These are phyloP conservation scores for Globisporangium recalcitrans DNA, from an alignment of 352 stramenopile genomes.

Conservation along the genomic window DNA sequence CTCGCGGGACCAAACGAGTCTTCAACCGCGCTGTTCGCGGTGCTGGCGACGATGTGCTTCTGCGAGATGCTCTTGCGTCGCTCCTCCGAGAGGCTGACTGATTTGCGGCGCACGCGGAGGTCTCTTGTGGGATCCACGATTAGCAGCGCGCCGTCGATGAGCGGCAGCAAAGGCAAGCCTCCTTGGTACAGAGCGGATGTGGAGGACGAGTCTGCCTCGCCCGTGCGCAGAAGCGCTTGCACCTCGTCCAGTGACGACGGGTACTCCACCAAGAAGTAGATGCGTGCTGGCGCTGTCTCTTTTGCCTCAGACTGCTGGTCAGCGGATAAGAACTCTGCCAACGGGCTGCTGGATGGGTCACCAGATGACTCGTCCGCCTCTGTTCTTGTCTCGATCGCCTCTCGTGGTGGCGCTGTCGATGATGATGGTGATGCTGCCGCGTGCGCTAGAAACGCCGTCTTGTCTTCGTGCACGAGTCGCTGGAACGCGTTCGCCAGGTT, in stretches of 20 bases:
- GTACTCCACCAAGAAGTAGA: constrained; percentile 65
- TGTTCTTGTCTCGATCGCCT: not conserved
- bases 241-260: constrained; percentile 44
- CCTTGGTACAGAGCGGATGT: not conserved
- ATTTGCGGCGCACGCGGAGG: constrained; percentile 28
- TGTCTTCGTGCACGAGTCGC: constrained; percentile 37
- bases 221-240: constrained; percentile 33
- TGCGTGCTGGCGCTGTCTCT: constrained; percentile 19
- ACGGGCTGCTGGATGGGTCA: not conserved
- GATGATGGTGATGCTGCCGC: not conserved
- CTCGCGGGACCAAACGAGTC: not conserved
- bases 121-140: constrained; percentile 29
- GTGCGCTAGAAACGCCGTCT: constrained; percentile 24
- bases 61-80: constrained; percentile 28
- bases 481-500: constrained; percentile 50
- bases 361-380: not conserved
- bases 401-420: not conserved
- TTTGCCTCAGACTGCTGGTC: not conserved
- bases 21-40: not conserved
- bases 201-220: constrained; percentile 20
- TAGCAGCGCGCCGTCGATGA: constrained; percentile 58
- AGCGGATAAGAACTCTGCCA: not conserved
- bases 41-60: constrained; percentile 1
- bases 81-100: not conserved
- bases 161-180: constrained; percentile 33